Evolutionary conservation across 352 stramenopile genomes (phyloP).

Genomic region (Peronosclerospora sorghi): DNA sequence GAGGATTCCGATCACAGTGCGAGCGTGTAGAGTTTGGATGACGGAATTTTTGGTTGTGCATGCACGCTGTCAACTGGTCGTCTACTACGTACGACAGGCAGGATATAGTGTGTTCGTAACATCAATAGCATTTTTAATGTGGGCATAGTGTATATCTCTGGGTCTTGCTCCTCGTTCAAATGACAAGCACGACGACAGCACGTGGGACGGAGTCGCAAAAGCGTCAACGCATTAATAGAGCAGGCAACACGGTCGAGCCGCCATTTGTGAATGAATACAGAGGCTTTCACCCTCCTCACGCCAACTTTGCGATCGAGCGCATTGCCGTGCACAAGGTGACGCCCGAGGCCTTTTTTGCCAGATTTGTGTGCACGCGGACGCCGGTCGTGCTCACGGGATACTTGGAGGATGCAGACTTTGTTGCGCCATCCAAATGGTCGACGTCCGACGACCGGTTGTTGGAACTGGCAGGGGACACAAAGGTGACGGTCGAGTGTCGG

Average conservation of each 20-base stretch:
- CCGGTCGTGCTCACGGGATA: conserved; percentile 70
- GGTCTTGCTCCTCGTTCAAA: too few species aligned
- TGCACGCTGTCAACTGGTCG: too few species aligned
- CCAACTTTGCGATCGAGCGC: conserved; percentile 37
- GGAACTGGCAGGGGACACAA: conserved; percentile 44
- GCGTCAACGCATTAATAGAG: conserved; percentile 29
- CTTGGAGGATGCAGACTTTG: conserved; percentile 43
- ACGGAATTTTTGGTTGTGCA: too few species aligned
- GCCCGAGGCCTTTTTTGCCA: conserved; percentile 63
- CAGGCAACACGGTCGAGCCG: conserved; percentile 7
- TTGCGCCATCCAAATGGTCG: conserved; percentile 54
- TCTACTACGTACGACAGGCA: too few species aligned
- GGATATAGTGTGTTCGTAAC: too few species aligned
- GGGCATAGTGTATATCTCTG: too few species aligned
- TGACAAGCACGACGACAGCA: too few species aligned
- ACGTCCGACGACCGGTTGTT: conserved; percentile 50
- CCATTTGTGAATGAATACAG: conserved; percentile 45
- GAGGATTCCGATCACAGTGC: conserved; percentile 6
- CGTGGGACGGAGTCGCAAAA: conserved; percentile 25
- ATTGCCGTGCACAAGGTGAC: conserved; percentile 41
- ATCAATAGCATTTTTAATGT: too few species aligned
- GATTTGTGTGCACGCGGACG: conserved; percentile 66
- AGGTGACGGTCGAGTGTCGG: conserved; percentile 74
- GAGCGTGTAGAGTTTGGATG: conserved; percentile 18
- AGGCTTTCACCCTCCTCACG: conserved; percentile 35